phyloP scores from a whole-genome alignment of 1,284 basidiomycete species.

The Gomphus bonarii region DNA sequence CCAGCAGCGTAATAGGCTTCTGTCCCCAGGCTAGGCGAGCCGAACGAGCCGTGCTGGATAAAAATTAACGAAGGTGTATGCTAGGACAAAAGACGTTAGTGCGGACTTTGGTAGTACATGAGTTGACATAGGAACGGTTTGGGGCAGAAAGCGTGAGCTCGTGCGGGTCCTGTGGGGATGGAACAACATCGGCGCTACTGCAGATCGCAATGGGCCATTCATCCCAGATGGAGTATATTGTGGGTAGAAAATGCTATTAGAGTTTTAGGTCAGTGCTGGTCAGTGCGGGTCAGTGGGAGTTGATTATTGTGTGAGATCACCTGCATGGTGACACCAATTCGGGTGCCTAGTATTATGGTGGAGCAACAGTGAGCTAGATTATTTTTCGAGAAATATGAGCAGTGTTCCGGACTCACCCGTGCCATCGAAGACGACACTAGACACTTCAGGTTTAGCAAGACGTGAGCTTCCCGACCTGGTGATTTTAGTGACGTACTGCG shows the following conservation, averaged over 20 bases:
- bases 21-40: slow-evolving; percentile 39
- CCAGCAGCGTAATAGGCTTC: slow-evolving; percentile 59
- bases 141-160: not conserved
- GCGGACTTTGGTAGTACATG: slow-evolving; percentile 65
- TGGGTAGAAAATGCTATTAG: slow-evolving; percentile 51
- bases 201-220: slow-evolving; percentile 58
- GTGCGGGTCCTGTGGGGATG: not conserved
- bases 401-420: slow-evolving; percentile 34
- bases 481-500: slow-evolving; percentile 57
- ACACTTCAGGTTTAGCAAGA: slow-evolving; percentile 50
- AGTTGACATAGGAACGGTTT: slow-evolving; percentile 53
- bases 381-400: not conserved
- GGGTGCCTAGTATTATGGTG: slow-evolving; percentile 33
- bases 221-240: slow-evolving; percentile 56
- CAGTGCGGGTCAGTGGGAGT: slow-evolving; percentile 8
- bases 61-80: not conserved
- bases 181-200: slow-evolving; percentile 25
- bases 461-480: slow-evolving; percentile 29
- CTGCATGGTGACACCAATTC: slow-evolving; percentile 51
- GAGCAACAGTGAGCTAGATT: slow-evolving; percentile 7
- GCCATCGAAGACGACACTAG: slow-evolving; percentile 54
- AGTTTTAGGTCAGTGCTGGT: slow-evolving; percentile 5
- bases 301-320: slow-evolving; percentile 24
- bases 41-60: slow-evolving; percentile 64
- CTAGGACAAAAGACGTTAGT: not conserved